These are phyloP conservation scores for Astrothelium subdiscretum DNA, from an alignment of 495 filamentous ascomycete genomes.

Conservation along the genomic window DNA sequence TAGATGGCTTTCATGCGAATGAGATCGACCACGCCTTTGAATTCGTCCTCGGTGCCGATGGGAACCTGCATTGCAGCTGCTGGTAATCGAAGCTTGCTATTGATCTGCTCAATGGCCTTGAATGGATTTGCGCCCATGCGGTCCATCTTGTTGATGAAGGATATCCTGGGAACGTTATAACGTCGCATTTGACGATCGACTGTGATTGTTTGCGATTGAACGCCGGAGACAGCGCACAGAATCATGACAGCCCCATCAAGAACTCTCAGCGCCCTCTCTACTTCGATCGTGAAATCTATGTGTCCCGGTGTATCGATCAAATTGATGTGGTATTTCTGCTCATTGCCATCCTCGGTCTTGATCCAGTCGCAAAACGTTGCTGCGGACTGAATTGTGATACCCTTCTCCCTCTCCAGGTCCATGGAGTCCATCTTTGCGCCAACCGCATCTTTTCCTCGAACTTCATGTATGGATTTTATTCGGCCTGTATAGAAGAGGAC, in stretches of 20 bases:
- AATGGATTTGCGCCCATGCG: slow-evolving; percentile 98
- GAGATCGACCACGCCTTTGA: slow-evolving; percentile 88
- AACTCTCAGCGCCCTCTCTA: slow-evolving; percentile 90
- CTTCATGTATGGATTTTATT: slow-evolving; percentile 95
- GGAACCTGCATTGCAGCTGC: slow-evolving; percentile 94
- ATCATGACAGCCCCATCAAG: slow-evolving; percentile 98
- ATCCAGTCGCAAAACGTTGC: slow-evolving; percentile 98
- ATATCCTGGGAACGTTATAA: slow-evolving; percentile 91
- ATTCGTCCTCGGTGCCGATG: slow-evolving; percentile 85
- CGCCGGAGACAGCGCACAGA: slow-evolving; percentile 91
- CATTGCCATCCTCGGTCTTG: slow-evolving; percentile 56
- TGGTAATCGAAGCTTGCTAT: slow-evolving; percentile 80
- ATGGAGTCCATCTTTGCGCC: slow-evolving; percentile 99
- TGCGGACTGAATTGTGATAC: slow-evolving; percentile 97
- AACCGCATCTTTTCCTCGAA: slow-evolving; percentile 86
- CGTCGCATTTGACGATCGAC: slow-evolving; percentile 98
- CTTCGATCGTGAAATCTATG: slow-evolving; percentile 99
- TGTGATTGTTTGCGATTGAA: slow-evolving; percentile 96
- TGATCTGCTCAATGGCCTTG: slow-evolving; percentile 96
- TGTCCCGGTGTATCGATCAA: slow-evolving; percentile 98
- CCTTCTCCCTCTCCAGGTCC: slow-evolving; percentile 96
- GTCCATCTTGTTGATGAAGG: slow-evolving; percentile 99
- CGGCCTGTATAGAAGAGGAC: slow-evolving; percentile 98
- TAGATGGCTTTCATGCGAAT: slow-evolving; percentile 88
- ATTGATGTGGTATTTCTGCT: slow-evolving; percentile 93